These are phyloP conservation scores for Penicillium sp. DNA, from an alignment of 2,329 filamentous ascomycete species.

Conservation along the genomic window DNA sequence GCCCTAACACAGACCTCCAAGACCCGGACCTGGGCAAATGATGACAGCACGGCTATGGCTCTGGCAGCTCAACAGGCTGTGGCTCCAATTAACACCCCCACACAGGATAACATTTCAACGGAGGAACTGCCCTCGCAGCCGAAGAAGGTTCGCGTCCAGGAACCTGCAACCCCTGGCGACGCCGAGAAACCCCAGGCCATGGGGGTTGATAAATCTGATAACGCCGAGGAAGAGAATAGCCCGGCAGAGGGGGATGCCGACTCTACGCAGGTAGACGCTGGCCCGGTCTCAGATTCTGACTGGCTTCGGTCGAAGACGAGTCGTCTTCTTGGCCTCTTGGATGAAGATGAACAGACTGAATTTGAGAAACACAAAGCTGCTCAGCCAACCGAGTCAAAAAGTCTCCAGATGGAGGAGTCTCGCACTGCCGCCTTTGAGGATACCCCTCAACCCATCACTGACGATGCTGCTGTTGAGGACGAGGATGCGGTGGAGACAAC, in stretches of 20 bases:
- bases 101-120: conserved; percentile 19
- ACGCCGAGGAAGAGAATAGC: conserved; percentile 18
- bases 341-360: conserved; percentile 58
- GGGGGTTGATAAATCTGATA: conserved; percentile 22
- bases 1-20: conserved; percentile 75
- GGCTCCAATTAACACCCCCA: conserved; percentile 23
- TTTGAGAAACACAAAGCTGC: conserved; percentile 35
- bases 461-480: conserved; percentile 1
- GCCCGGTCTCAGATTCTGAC: conserved; percentile 69
- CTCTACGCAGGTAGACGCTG: conserved; percentile 32
- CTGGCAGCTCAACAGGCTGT: conserved; percentile 25
- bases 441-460: conserved; percentile 14
- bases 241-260: conserved; percentile 13
- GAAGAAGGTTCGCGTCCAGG: conserved; percentile 50
- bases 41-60: conserved; percentile 44
- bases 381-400: conserved; percentile 13
- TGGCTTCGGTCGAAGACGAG: conserved; percentile 91
- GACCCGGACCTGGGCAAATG: conserved; percentile 63
- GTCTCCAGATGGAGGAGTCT: conserved; percentile 18
- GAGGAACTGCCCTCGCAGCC: conserved; percentile 46
- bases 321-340: conserved; percentile 78
- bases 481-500: conserved; percentile 14
- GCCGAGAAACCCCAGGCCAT: conserved; percentile 24
- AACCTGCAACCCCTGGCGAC: conserved; percentile 47
- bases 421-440: conserved; percentile 23